Evolutionary conservation across 1,284 basidiomycete genomes (phyloP).

Genomic region (Melampsora larici-populina): DNA sequence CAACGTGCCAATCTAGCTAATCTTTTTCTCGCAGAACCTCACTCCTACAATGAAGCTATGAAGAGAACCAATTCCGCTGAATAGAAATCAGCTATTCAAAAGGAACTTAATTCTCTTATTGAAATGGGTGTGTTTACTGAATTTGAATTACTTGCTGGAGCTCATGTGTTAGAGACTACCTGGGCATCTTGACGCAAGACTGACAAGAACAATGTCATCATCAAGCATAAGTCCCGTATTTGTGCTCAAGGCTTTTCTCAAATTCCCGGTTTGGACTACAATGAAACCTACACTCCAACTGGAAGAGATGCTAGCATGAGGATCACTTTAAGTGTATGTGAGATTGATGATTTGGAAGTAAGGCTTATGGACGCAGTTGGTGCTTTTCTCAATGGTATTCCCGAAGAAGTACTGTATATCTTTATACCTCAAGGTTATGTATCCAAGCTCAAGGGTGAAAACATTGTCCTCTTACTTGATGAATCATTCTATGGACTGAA

Average conservation of each 20-base stretch:
- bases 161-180: neutral
- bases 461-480: neutral
- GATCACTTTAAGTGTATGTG: neutral
- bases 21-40: no score
- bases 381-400: constrained; percentile 5
- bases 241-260: no score
- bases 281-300: constrained; percentile 18
- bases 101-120: no score
- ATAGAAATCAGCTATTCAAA: no score
- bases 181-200: constrained; percentile 12
- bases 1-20: no score
- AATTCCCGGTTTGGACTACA: neutral
- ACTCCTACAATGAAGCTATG: no score
- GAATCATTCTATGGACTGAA: constrained; percentile 9
- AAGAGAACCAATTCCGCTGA: no score
- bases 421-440: no score
- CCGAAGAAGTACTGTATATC: neutral
- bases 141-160: neutral
- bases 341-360: neutral
- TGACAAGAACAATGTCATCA: neutral
- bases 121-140: no score
- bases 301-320: neutral
- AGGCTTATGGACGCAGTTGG: no score
- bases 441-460: neutral
- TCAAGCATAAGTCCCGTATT: no score